phyloP scores from a whole-genome alignment of 331 rosid species.

The Stylosanthes scabra region DNA sequence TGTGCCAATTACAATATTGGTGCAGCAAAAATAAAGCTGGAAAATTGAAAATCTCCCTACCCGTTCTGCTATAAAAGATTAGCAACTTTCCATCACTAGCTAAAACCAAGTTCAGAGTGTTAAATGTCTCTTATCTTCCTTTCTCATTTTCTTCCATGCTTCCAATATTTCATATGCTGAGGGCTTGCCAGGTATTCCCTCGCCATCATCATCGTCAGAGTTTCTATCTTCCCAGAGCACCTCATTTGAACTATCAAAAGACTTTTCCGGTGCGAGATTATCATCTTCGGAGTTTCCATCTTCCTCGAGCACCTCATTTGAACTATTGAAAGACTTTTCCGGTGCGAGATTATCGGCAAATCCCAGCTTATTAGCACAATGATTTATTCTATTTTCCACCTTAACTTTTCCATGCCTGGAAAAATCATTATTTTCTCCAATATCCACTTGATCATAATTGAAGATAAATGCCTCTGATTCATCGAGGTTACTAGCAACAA shows the following conservation, averaged over 20 bases:
- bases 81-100: slow-evolving; percentile 22
- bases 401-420: slow-evolving; percentile 32
- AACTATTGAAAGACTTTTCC: slow-evolving; percentile 27
- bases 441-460: slow-evolving; percentile 31
- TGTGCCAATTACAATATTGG: slow-evolving; percentile 13
- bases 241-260: neutral
- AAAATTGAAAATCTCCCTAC: slow-evolving; percentile 4
- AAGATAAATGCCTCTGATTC: slow-evolving; percentile 23
- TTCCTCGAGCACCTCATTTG: too few relatives aligned
- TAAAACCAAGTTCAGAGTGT: slow-evolving; percentile 46
- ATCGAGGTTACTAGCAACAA: slow-evolving; percentile 31
- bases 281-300: slow-evolving; percentile 44
- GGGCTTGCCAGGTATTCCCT: slow-evolving; percentile 51
- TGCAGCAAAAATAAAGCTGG: neutral
- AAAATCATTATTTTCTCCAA: slow-evolving; percentile 33
- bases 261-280: too few relatives aligned
- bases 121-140: slow-evolving; percentile 46
- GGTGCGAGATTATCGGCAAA: slow-evolving; percentile 36
- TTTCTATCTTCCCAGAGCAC: slow-evolving; percentile 14
- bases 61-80: slow-evolving; percentile 11
- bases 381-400: slow-evolving; percentile 34
- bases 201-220: slow-evolving; percentile 33
- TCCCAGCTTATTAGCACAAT: slow-evolving; percentile 1
- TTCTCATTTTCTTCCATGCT: slow-evolving; percentile 77
- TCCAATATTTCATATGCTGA: slow-evolving; percentile 70